Base-by-base conservation (phyloP, 2,329 filamentous ascomycete species). In the Escovopsis sp. region DNA sequence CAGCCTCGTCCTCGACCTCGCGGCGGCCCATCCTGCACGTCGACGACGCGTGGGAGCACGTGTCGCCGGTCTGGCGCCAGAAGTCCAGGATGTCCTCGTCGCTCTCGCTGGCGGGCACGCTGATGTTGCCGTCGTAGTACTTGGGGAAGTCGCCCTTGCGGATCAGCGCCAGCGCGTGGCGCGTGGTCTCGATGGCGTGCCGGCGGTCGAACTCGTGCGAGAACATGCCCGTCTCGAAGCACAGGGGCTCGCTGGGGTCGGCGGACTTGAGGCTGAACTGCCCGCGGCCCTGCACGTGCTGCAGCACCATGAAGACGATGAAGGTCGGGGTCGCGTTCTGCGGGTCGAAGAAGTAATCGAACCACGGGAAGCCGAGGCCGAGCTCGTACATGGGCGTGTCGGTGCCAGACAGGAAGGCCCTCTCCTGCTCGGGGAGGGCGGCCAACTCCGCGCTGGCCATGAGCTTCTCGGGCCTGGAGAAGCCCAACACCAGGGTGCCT, bases 321-420 rank as follows among this genome's bases (percentile, higher is more conserved):
- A 38, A 26, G 7, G 23, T 19, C 7, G 36, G 12, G 36, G 36
- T n/a, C 12, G 23, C 26, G 38, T 28, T 28, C 7, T 38, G 15
- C 6, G 36, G 18, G 15, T 38, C 23, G n/a, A 26, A 5, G 39
- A 23, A 40, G 58, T 71, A 70, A 18, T 69, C 47, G 47, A 73
- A 72, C 4, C 65, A 48, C 0, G 65, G 63, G 44, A 67, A 61
- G 44, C 71, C 67, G 2, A 62, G 67, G 8, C 68, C 43, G 12
- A 79, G 53, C 49, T 81, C 77, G 48, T 67, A 77, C 39, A 72
- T 66, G 0, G 77, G 77, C 2, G 80, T 63, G 1, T 69, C 74
- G 12, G 66, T 60, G 18, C 61, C 61, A 36, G 52, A 54, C 1
- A 80, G 53, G 46, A 65, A 69, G 0, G 57, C 53, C 49, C 70